These are phyloP conservation scores for Talaromyces thailandensis DNA, from an alignment of 495 filamentous ascomycete genomes.

Conservation along the genomic window DNA sequence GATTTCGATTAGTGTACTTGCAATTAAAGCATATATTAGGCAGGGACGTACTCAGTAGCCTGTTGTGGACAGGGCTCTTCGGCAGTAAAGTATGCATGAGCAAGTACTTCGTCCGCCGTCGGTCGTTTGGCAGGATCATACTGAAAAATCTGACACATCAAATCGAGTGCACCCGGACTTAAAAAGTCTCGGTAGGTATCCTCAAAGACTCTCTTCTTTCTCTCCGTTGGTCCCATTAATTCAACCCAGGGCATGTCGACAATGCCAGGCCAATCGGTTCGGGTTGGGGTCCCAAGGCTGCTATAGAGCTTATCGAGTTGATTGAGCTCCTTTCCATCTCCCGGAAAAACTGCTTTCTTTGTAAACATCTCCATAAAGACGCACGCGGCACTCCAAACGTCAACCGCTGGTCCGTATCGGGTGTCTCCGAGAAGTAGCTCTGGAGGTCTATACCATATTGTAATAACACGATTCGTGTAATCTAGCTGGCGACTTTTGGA, in stretches of 20 bases:
- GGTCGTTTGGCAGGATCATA: conserved; percentile 85
- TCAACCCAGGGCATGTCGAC: conserved; percentile 95
- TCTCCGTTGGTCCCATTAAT: conserved; percentile 67
- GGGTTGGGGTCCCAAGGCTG: conserved; percentile 82
- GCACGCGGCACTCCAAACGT: conserved; percentile 97
- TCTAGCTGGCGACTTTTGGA: conserved; percentile 87
- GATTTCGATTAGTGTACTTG: neutral
- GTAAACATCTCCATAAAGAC: conserved; percentile 97
- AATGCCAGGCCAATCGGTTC: conserved; percentile 75
- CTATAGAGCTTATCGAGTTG: conserved; percentile 95
- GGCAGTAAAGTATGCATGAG: conserved; percentile 79
- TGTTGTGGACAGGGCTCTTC: conserved; percentile 75
- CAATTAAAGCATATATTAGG: neutral
- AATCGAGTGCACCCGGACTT: conserved; percentile 69
- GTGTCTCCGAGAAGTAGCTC: conserved; percentile 93
- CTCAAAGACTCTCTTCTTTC: conserved; percentile 68
- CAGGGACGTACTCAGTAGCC: conserved; percentile 67
- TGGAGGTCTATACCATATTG: conserved; percentile 87
- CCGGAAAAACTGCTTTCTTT: conserved; percentile 87
- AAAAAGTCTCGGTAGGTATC: conserved; percentile 69
- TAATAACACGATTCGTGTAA: conserved; percentile 98
- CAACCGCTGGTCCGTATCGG: conserved; percentile 86
- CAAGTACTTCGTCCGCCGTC: conserved; percentile 73
- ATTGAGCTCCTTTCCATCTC: conserved; percentile 87
- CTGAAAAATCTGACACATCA: conserved; percentile 71